Conservation (phyloP, 495 filamentous ascomycete species). For the Chaetomium tenue region DNA sequence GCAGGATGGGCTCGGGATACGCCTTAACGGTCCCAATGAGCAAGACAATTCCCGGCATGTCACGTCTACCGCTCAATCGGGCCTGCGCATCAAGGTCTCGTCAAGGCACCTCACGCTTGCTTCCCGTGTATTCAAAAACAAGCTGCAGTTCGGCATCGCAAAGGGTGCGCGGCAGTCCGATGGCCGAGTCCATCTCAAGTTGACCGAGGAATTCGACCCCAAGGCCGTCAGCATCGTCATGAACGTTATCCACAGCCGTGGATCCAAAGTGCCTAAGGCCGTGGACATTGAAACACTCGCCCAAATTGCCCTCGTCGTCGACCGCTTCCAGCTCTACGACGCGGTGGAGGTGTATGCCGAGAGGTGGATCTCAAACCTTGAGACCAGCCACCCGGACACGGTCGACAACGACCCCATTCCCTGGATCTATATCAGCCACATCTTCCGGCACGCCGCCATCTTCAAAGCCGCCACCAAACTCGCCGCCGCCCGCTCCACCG, state of each 20-base stretch:
- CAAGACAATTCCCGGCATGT: not conserved
- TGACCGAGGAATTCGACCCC: slow-evolving; percentile 39
- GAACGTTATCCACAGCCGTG: slow-evolving; percentile 51
- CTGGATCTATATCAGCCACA: slow-evolving; percentile 34
- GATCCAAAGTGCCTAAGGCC: slow-evolving; percentile 40
- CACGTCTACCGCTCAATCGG: slow-evolving; percentile 17
- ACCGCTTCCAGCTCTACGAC: slow-evolving; percentile 52
- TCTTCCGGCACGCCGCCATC: slow-evolving; percentile 31
- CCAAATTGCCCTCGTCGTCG: slow-evolving; percentile 51
- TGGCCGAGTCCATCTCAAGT: slow-evolving; percentile 44
- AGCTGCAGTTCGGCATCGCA: slow-evolving; percentile 32
- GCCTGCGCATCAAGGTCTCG: slow-evolving; percentile 47
- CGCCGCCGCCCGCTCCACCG: slow-evolving; percentile 20
- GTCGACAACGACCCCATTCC: slow-evolving; percentile 26
- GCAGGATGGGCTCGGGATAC: slow-evolving; percentile 12
- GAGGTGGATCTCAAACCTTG: slow-evolving; percentile 43
- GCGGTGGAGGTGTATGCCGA: slow-evolving; percentile 43
- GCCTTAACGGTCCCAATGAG: not conserved
- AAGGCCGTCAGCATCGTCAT: slow-evolving; percentile 50
- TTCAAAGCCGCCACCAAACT: slow-evolving; percentile 29
- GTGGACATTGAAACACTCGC: slow-evolving; percentile 49
- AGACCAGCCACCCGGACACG: slow-evolving; percentile 11
- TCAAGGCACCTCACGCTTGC: slow-evolving; percentile 51
- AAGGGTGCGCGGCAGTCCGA: slow-evolving; percentile 30
- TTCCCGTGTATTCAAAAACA: slow-evolving; percentile 48